phyloP scores from a whole-genome alignment of 2,329 filamentous ascomycete genomes.

The Hawksworthiomyces lignivorus region DNA sequence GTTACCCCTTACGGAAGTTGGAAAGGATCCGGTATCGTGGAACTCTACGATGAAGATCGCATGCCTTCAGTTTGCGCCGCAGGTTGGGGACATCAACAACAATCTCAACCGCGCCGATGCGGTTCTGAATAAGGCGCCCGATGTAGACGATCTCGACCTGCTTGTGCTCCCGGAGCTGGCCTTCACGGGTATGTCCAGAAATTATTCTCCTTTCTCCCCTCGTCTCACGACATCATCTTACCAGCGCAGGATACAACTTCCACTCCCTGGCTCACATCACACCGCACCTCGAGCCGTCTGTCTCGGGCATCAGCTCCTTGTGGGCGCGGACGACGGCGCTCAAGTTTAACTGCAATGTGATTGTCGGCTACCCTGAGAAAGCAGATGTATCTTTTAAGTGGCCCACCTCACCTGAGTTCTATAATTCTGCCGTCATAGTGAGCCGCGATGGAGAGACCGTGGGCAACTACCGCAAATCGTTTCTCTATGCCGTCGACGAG shows the following conservation, averaged over 20 bases:
- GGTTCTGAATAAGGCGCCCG: slow-evolving; percentile 46
- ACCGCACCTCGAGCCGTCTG: slow-evolving; percentile 60
- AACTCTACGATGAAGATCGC: slow-evolving; percentile 23
- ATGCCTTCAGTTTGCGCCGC: slow-evolving; percentile 64
- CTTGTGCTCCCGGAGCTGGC: slow-evolving; percentile 70
- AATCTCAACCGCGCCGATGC: slow-evolving; percentile 63
- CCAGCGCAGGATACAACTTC: slow-evolving; percentile 83
- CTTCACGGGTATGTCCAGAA: slow-evolving; percentile 53
- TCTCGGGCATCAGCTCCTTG: slow-evolving; percentile 57
- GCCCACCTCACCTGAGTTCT: slow-evolving; percentile 46
- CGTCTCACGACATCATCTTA: not conserved
- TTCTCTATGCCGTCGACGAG: slow-evolving; percentile 53
- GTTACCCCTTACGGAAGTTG: not conserved
- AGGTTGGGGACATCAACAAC: slow-evolving; percentile 60
- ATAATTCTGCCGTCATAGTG: slow-evolving; percentile 49
- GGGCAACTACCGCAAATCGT: slow-evolving; percentile 53
- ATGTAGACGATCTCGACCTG: slow-evolving; percentile 58
- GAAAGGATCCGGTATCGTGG: not conserved
- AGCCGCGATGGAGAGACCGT: slow-evolving; percentile 52
- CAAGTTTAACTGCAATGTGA: slow-evolving; percentile 59
- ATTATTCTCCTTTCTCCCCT: not conserved
- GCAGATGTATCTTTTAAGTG: slow-evolving; percentile 43
- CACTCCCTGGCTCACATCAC: slow-evolving; percentile 57
- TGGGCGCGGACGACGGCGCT: slow-evolving; percentile 64
- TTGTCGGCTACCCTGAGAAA: slow-evolving; percentile 68